Percentiles rank a stretch among this genome's conserved stretches.
phyloP scores from a whole-genome alignment of 192 early-diverging fungal genomes.

The Gamsiella multidivaricata region DNA sequence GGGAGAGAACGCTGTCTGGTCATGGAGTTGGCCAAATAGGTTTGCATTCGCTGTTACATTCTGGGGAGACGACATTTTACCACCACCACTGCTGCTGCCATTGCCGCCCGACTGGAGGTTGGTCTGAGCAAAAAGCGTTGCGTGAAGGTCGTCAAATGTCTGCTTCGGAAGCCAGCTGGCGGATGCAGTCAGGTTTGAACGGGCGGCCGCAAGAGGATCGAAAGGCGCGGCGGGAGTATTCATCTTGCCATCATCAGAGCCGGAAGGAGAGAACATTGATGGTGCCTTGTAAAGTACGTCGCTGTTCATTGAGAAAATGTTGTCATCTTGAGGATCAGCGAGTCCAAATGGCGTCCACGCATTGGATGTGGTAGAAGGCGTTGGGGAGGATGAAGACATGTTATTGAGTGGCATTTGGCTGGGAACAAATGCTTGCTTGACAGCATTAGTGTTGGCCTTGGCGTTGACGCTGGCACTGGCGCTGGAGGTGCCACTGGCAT shows the following conservation, averaged over 20 bases:
- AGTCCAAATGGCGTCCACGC: conserved; percentile 41
- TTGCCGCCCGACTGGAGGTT: not conserved
- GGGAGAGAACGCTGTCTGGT: conserved; percentile 34
- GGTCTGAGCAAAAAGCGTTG: conserved; percentile 20
- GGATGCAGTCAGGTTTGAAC: conserved; percentile 10
- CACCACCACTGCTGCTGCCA: not conserved
- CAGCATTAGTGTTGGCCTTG: not conserved
- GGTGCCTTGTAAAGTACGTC: conserved; percentile 42
- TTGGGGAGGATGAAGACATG: conserved; percentile 8
- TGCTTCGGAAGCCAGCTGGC: conserved; percentile 40
- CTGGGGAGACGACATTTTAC: conserved; percentile 37
- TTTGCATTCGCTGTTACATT: conserved; percentile 9
- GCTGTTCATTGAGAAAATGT: conserved; percentile 45
- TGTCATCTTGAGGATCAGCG: conserved; percentile 43
- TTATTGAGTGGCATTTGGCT: conserved; percentile 13
- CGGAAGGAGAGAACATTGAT: conserved; percentile 14
- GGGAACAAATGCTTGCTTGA: not conserved
- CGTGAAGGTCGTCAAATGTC: conserved; percentile 40
- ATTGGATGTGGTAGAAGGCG: conserved; percentile 20
- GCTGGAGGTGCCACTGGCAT: not conserved
- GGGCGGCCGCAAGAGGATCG: conserved; percentile 14
- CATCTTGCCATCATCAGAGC: conserved; percentile 13
- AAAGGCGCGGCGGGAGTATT: not conserved
- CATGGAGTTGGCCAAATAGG: conserved; percentile 32
- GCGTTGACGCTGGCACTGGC: conserved; percentile 10